A percentile compares a stretch with the other conserved stretches of the same genome.
Conservation (phyloP, 352 stramenopile genomes). For the Globisporangium emineosum region DNA sequence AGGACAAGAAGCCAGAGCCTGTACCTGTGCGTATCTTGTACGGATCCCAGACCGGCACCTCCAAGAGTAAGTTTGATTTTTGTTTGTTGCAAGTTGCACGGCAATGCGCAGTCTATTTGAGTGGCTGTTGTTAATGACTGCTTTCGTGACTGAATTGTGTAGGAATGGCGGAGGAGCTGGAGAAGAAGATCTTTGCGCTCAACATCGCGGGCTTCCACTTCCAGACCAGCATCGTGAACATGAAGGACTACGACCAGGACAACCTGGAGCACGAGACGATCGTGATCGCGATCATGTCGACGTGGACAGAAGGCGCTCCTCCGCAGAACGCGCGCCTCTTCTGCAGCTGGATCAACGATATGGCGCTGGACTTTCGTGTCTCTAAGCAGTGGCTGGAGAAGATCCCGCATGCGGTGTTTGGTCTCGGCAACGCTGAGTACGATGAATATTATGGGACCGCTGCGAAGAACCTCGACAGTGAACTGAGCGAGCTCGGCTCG, state of each 20-base stretch:
- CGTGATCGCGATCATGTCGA: slow-evolving; percentile 83
- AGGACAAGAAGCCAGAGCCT: slow-evolving; percentile 28
- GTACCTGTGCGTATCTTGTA: slow-evolving; percentile 81
- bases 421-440: slow-evolving; percentile 86
- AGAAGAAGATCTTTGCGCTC: slow-evolving; percentile 78
- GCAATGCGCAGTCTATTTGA: background rate
- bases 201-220: slow-evolving; percentile 81
- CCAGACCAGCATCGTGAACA: slow-evolving; percentile 79
- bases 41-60: slow-evolving; percentile 81
- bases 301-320: slow-evolving; percentile 76
- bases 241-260: slow-evolving; percentile 89
- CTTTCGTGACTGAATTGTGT: background rate
- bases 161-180: slow-evolving; percentile 68
- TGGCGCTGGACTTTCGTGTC: slow-evolving; percentile 88
- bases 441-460: slow-evolving; percentile 85
- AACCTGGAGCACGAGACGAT: slow-evolving; percentile 86
- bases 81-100: background rate
- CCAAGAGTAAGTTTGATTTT: slow-evolving; percentile 44
- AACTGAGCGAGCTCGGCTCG: slow-evolving; percentile 65
- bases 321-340: slow-evolving; percentile 77
- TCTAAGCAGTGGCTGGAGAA: slow-evolving; percentile 77
- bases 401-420: slow-evolving; percentile 77
- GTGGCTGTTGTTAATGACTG: background rate
- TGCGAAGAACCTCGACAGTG: slow-evolving; percentile 65
- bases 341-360: slow-evolving; percentile 86